A percentile compares a stretch with the other conserved stretches of the same genome.
These are phyloP conservation scores for Massariosphaeria phaeospora DNA, from an alignment of 495 filamentous ascomycete genomes.

Conservation along the genomic window DNA sequence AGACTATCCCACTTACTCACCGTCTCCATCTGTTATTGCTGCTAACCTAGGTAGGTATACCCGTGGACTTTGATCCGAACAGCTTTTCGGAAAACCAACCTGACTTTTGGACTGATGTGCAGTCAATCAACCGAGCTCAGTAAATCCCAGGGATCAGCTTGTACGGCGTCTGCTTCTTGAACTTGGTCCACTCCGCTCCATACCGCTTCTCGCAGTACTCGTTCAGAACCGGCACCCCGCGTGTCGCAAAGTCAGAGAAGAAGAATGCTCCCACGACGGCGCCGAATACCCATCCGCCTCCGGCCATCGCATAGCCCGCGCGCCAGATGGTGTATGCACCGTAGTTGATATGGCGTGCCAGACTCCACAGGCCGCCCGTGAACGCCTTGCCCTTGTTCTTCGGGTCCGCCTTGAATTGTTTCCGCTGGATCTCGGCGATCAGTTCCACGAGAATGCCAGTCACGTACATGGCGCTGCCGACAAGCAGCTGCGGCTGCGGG, in stretches of 20 bases:
- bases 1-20: no score
- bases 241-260: conserved; percentile 44
- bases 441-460: conserved; percentile 49
- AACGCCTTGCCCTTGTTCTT: conserved; percentile 54
- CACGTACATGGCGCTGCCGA: conserved; percentile 46
- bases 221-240: conserved; percentile 48
- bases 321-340: conserved; percentile 55
- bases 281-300: conserved; percentile 46
- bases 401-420: conserved; percentile 49
- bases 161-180: conserved; percentile 32
- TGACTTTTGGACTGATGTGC: no score
- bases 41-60: no score
- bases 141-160: conserved; percentile 24
- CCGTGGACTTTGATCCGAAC: neutral
- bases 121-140: no score
- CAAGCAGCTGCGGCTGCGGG: conserved; percentile 36
- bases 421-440: conserved; percentile 50
- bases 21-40: no score
- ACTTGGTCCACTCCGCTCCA: conserved; percentile 28
- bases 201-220: conserved; percentile 46
- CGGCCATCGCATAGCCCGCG: conserved; percentile 48
- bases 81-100: no score
- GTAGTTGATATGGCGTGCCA: conserved; percentile 59
- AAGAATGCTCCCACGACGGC: conserved; percentile 41
- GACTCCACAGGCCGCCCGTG: conserved; percentile 48